phyloP scores from a whole-genome alignment of 106 monocot genomes.

The Amphibolis antarctica region DNA sequence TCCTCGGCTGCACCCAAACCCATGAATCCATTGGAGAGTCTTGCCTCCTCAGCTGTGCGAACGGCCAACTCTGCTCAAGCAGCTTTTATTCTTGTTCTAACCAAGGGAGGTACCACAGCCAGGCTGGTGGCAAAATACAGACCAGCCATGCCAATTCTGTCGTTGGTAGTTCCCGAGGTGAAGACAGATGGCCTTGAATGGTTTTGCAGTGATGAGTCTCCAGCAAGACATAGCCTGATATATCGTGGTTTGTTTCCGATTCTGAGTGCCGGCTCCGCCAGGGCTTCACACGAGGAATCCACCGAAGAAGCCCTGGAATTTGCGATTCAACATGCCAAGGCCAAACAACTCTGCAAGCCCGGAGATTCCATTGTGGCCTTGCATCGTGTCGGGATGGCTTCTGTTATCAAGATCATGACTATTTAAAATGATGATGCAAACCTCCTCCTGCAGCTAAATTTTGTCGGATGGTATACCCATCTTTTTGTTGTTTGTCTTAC shows the following conservation, averaged over 20 bases:
- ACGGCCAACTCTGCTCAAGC: slow-evolving; percentile 45
- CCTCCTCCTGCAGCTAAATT: no score
- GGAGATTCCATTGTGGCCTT: slow-evolving; percentile 63
- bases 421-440: slow-evolving; percentile 25
- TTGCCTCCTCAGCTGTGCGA: slow-evolving; percentile 60
- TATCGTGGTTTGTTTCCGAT: slow-evolving; percentile 56
- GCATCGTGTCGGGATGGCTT: slow-evolving; percentile 47
- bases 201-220: slow-evolving; percentile 48
- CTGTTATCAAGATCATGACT: slow-evolving; percentile 52
- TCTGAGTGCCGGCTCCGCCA: slow-evolving; percentile 42
- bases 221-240: slow-evolving; percentile 57
- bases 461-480: no score
- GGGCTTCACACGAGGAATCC: slow-evolving; percentile 46
- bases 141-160: slow-evolving; percentile 52
- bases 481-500: no score
- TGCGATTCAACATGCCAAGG: slow-evolving; percentile 35
- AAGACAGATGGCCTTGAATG: slow-evolving; percentile 47
- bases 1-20: slow-evolving; percentile 39
- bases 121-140: slow-evolving; percentile 71
- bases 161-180: slow-evolving; percentile 56
- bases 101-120: slow-evolving; percentile 54
- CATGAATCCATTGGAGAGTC: slow-evolving; percentile 59
- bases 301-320: slow-evolving; percentile 51
- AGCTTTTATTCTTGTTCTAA: slow-evolving; percentile 56
- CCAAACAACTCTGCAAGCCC: slow-evolving; percentile 35